These are phyloP conservation scores for Xenoacremonium recifei DNA, from an alignment of 2,329 filamentous ascomycete genomes.

Conservation along the genomic window DNA sequence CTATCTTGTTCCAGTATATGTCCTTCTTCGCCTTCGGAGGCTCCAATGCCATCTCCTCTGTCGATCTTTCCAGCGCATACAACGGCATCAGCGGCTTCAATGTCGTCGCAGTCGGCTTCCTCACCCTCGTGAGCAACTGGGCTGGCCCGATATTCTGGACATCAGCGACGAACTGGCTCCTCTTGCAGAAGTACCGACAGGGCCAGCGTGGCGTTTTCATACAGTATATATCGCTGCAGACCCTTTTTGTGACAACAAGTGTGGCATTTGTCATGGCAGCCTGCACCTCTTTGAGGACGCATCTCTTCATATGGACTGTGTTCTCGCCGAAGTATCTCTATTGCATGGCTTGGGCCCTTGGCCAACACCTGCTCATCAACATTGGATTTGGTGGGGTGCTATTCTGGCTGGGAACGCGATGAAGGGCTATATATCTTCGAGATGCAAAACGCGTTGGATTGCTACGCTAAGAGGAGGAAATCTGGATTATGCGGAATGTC, in stretches of 20 bases:
- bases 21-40: constrained; percentile 90
- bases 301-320: constrained; percentile 98
- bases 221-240: constrained; percentile 62
- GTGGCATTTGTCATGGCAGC: constrained; percentile 80
- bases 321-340: constrained; percentile 97
- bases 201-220: constrained; percentile 33
- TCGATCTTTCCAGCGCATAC: constrained; percentile 92
- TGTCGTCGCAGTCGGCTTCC: constrained; percentile 71
- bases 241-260: constrained; percentile 66
- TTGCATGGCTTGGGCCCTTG: constrained; percentile 82
- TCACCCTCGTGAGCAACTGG: constrained; percentile 92
- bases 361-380: constrained; percentile 76
- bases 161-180: constrained; percentile 60
- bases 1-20: constrained; percentile 74
- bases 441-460: too few relatives aligned
- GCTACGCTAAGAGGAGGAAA: too few relatives aligned
- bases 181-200: constrained; percentile 40
- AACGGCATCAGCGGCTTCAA: constrained; percentile 86
- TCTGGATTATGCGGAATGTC: too few relatives aligned
- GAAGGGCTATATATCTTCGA: too few relatives aligned
- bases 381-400: constrained; percentile 59
- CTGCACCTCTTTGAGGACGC: constrained; percentile 78
- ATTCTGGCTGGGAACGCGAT: constrained; percentile 48
- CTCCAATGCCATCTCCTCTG: constrained; percentile 92
- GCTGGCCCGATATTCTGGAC: constrained; percentile 87